Conservation (phyloP, 345 rosid genomes). For the Murraya paniculata region DNA sequence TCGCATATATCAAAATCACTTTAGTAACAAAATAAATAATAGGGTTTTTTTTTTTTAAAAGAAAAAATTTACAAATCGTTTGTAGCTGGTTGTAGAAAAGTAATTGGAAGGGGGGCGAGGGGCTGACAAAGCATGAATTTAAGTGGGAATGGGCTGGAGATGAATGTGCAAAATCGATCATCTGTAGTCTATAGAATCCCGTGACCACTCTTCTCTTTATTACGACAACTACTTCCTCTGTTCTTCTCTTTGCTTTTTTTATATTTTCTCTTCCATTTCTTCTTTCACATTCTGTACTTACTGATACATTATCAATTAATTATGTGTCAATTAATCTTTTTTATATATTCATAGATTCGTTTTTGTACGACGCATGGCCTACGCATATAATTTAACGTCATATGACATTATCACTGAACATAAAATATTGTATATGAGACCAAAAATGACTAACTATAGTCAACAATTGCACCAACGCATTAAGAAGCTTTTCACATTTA, state of each 20-base stretch:
- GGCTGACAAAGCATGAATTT: conserved; percentile 10
- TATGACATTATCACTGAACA: too few species aligned
- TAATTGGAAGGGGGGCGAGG: conserved; percentile 25
- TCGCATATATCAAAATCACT: too few species aligned
- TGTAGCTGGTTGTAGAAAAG: conserved; percentile 10
- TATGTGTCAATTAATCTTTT: too few species aligned
- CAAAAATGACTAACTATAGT: too few species aligned
- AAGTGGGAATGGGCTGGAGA: conserved; percentile 5
- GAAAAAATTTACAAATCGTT: too few species aligned
- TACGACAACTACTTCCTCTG: conserved; percentile 13
- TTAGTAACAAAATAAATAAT: too few species aligned
- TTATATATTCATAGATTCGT: background rate
- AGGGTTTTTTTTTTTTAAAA: too few species aligned
- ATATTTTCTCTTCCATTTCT: background rate
- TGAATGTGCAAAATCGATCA: background rate
- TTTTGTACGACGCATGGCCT: background rate
- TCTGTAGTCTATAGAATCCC: conserved; percentile 50
- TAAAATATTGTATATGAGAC: too few species aligned
- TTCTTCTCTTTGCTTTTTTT: conserved; percentile 11
- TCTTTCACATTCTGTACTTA: background rate
- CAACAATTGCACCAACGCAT: too few species aligned
- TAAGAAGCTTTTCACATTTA: too few species aligned
- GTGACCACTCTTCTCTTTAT: conserved; percentile 40
- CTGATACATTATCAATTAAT: background rate
- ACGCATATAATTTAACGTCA: too few species aligned